Conservation (phyloP, 2,329 filamentous ascomycete species). For the Cordyceps javanica region DNA sequence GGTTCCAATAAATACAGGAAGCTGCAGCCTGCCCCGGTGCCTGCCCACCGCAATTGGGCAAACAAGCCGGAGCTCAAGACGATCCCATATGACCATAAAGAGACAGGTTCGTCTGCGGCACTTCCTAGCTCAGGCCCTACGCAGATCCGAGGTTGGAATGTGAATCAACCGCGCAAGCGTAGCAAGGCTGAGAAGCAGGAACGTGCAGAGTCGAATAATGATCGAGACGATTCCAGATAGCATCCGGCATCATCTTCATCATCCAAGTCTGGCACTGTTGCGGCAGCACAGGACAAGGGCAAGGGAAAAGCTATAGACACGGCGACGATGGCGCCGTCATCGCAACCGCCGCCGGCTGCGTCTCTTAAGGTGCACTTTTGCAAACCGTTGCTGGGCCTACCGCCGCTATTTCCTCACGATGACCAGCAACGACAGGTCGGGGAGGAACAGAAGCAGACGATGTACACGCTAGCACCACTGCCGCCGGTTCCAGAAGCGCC, state of each 20-base stretch:
- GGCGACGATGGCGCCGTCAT: not conserved
- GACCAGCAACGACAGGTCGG: not conserved
- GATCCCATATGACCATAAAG: constrained; percentile 54
- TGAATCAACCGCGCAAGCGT: constrained; percentile 34
- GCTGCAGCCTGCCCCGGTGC: constrained; percentile 51
- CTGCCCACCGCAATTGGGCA: constrained; percentile 42
- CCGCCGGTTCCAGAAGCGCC: not conserved
- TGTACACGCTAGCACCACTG: not conserved
- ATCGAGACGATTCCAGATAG: constrained; percentile 35
- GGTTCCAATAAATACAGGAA: constrained; percentile 46
- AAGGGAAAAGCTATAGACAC: not conserved
- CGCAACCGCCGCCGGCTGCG: not conserved
- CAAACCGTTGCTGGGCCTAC: constrained; percentile 3
- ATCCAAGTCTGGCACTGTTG: constrained; percentile 6
- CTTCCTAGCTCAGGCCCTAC: constrained; percentile 51
- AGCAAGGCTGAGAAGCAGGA: constrained; percentile 29
- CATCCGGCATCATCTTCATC: constrained; percentile 22
- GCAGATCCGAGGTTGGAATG: constrained; percentile 52
- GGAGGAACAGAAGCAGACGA: not conserved
- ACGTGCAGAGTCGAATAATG: constrained; percentile 25
- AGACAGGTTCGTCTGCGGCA: constrained; percentile 48
- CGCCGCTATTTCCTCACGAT: constrained; percentile 9
- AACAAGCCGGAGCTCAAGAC: constrained; percentile 50
- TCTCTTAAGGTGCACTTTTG: constrained; percentile 1
- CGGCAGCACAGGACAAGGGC: not conserved